phyloP scores from a whole-genome alignment of 495 filamentous ascomycete genomes.

The Penicillium crystallinum region DNA sequence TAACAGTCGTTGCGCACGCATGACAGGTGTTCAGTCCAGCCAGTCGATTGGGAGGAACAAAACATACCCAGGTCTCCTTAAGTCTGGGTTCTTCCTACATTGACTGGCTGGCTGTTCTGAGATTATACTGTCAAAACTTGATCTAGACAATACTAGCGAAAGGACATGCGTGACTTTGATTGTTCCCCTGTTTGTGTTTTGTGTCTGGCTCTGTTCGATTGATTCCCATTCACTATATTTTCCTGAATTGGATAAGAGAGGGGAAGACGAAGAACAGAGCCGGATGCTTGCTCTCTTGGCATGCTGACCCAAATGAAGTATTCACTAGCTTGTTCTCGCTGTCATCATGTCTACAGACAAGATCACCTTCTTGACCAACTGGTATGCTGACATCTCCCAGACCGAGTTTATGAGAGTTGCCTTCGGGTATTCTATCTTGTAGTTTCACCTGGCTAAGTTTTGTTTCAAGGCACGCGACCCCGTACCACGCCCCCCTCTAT shows the following conservation, averaged over 20 bases:
- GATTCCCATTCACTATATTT: slow-evolving; percentile 2
- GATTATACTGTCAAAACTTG: slow-evolving; percentile 71
- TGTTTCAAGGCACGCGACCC: slow-evolving; percentile 58
- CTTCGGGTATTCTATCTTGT: not conserved
- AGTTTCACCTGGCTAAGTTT: slow-evolving; percentile 23
- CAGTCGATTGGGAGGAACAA: slow-evolving; percentile 2
- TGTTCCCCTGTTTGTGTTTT: slow-evolving; percentile 33
- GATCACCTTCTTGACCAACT: slow-evolving; percentile 72
- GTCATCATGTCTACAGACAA: slow-evolving; percentile 65
- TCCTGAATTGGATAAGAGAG: not conserved
- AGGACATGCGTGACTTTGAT: slow-evolving; percentile 67
- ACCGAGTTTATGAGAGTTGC: not conserved
- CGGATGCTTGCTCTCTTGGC: not conserved
- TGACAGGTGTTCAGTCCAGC: slow-evolving; percentile 53
- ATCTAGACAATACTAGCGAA: slow-evolving; percentile 83
- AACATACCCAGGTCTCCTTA: not conserved
- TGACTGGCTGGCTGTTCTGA: slow-evolving; percentile 46
- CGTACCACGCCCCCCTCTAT: slow-evolving; percentile 68
- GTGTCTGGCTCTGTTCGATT: slow-evolving; percentile 15
- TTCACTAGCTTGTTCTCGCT: slow-evolving; percentile 18
- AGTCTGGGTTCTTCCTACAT: not conserved
- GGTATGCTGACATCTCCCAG: slow-evolving; percentile 37
- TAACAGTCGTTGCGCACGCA: slow-evolving; percentile 50
- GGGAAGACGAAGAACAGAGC: slow-evolving; percentile 9
- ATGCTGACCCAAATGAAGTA: slow-evolving; percentile 19